These are phyloP conservation scores for Termitomyces sp. DNA, from an alignment of 768 basidiomycete species.

Conservation along the genomic window DNA sequence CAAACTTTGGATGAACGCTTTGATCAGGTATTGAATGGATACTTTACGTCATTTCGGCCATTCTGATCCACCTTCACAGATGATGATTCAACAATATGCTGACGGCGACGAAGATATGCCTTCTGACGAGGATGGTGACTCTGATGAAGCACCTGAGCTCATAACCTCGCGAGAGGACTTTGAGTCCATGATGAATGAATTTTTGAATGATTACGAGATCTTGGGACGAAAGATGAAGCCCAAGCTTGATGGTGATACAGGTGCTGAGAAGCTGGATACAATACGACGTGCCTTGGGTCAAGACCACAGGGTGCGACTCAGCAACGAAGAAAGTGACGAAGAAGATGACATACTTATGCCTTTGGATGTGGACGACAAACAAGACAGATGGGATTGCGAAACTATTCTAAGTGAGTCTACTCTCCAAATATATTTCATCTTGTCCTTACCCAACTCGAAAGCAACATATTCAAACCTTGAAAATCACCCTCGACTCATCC, in stretches of 20 bases:
- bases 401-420: conserved; percentile 78
- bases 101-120: conserved; percentile 42
- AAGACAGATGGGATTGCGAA: conserved; percentile 93
- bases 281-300: conserved; percentile 75
- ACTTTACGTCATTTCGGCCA: neutral
- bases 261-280: conserved; percentile 73
- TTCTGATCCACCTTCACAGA: conserved; percentile 22
- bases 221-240: conserved; percentile 82
- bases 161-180: conserved; percentile 86
- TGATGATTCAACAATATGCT: conserved; percentile 76
- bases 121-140: conserved; percentile 31
- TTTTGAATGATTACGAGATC: conserved; percentile 87
- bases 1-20: conserved; percentile 90
- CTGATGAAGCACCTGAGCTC: conserved; percentile 65
- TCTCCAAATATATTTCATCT: neutral
- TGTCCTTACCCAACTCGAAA: conserved; percentile 22
- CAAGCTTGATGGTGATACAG: conserved; percentile 65
- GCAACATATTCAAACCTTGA: conserved; percentile 97
- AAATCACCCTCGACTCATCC: conserved; percentile 90
- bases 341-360: conserved; percentile 33
- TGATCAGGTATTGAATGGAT: conserved; percentile 59
- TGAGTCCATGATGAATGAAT: conserved; percentile 86
- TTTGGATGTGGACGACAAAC: conserved; percentile 48
- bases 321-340: conserved; percentile 36
- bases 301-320: conserved; percentile 49